A percentile compares a stretch with the other conserved stretches of the same genome.
These are phyloP conservation scores for Diaporthe amygdali DNA, from an alignment of 2,329 filamentous ascomycete species.

Conservation along the genomic window DNA sequence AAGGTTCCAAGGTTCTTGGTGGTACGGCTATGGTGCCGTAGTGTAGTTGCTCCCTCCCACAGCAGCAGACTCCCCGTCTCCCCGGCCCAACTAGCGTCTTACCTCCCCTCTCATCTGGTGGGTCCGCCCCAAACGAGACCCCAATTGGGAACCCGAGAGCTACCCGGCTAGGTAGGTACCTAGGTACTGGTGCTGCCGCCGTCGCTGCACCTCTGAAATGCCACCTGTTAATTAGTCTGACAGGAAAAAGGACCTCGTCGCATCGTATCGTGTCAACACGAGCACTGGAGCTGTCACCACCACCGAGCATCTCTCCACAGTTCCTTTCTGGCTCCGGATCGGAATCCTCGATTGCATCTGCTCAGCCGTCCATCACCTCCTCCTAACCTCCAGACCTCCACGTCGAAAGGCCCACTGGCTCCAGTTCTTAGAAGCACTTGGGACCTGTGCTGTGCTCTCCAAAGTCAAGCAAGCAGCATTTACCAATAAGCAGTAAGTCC, in stretches of 20 bases:
- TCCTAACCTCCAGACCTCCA: not conserved
- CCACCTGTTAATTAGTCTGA: slow-evolving; percentile 26
- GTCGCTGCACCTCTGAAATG: slow-evolving; percentile 21
- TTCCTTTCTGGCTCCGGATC: not conserved
- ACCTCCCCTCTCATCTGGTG: not conserved
- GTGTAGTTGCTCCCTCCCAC: no score
- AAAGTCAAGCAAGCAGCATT: not conserved
- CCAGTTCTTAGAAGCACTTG: slow-evolving; percentile 9
- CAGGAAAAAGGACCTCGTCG: not conserved
- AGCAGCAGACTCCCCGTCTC: no score
- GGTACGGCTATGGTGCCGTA: no score
- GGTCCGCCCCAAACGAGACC: not conserved
- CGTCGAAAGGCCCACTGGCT: slow-evolving; percentile 10
- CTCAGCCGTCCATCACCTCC: not conserved
- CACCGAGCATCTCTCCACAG: slow-evolving; percentile 15
- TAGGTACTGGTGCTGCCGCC: not conserved
- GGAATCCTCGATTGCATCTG: not conserved
- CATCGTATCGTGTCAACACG: slow-evolving; percentile 11
- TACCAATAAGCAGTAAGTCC: slow-evolving; percentile 4
- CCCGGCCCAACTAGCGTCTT: not conserved
- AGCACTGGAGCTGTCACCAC: slow-evolving; percentile 4
- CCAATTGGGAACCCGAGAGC: not conserved
- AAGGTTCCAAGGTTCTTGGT: no score
- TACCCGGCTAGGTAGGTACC: slow-evolving; percentile 1
- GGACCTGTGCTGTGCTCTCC: not conserved